Base-by-base conservation (phyloP, 257 asterid species). In the Fraxinus excelsior region DNA sequence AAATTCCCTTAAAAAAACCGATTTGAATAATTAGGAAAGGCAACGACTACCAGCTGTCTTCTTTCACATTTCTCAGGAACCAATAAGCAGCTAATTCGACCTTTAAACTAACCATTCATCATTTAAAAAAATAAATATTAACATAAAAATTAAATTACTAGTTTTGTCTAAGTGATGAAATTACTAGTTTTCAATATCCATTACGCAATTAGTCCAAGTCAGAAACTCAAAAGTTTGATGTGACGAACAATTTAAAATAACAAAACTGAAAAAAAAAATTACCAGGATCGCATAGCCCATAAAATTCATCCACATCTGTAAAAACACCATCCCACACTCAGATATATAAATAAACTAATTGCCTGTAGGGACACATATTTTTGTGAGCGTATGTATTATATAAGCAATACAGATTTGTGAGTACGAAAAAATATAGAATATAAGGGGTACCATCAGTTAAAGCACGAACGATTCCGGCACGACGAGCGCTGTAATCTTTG, bases 271-370 rank as follows among this genome's bases (percentile, higher is more conserved):
- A 74, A 16, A 28, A 32, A 35, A 83, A 83, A 21, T 82, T 83
- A 94, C 98, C 98, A 89, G 98, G 98, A 90, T 94, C 98, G 75
- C 98, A 92, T 23, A 92, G 92, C 67, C 87, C 94, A 77, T 94
- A 91, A 72, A 94, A 94, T 71, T 89, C 97, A 79, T 92, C 97
- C 84, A 94, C 97, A 87, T 94, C 97, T 94, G 92, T n/a, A 34
- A 76, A 81, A 49, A 62, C 64, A 62, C 60, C 68, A 62, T 12
- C 6, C 35, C 31, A 62, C 34, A 13, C 68, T 62, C 68, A 62
- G 68, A 62, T 62, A 10, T 5, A 1, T n/a, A 2, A 29, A 25
- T 7, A 53, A 72, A 74, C 8, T 23, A 38, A 70, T 19, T 37
- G 1, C 42, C 23, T 1, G 25, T 4, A 13, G n/a, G n/a, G n/a